Base-by-base conservation (phyloP, 495 filamentous ascomycete species). In the Lepidopterella palustris region DNA sequence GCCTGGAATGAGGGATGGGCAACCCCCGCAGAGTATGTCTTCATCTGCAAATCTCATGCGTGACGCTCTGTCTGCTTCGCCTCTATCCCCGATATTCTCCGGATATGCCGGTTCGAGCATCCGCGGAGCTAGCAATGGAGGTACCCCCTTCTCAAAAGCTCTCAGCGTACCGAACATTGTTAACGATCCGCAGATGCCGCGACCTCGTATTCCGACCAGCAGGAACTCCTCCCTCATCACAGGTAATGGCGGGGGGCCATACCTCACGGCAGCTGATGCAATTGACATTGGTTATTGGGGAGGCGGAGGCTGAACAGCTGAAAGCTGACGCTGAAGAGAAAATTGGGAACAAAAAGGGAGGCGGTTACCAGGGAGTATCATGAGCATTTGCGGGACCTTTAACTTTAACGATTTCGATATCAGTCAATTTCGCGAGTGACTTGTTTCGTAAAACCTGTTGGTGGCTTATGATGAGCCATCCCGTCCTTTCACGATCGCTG, bases 281-380 rank as follows among this genome's bases (percentile, higher is more conserved):
- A 21, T 61, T 3, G 59, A 52, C 4, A 52, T 50, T 25, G 51
- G 59, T 8, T 61, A 56, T 28, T 61, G 59, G 59, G n/a, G 26
- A 50, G 42, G 59, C 59, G 1, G 59, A 61, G 52, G 21, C 27
- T 3, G 51, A 61, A 28, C 59, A 61, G 23, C 18, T 55, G 2
- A 52, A 55, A 13, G 59, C 59, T 49, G 59, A 61, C 50, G 35
- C 35, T 10, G 18, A 13, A 18, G 35, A 42, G 9, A n/a, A n/a
- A n/a, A n/a, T n/a, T n/a, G n/a, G 3, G 35, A 15, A 15, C 10
- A 13, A 42, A 13, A 15, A 13, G 9, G 13, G 35, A 42, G 35
- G 35, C 35, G 13, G 35, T 2, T 10, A 42, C 35, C 2, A 11
- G 35, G 3, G 35, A 42, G 9, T 10, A 42, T 42, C 35, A 42